Evolutionary conservation across 495 filamentous ascomycete genomes (phyloP), one percentile per base, ranked within the genome.

Genomic region (Lasiosphaeris hirsuta): DNA sequence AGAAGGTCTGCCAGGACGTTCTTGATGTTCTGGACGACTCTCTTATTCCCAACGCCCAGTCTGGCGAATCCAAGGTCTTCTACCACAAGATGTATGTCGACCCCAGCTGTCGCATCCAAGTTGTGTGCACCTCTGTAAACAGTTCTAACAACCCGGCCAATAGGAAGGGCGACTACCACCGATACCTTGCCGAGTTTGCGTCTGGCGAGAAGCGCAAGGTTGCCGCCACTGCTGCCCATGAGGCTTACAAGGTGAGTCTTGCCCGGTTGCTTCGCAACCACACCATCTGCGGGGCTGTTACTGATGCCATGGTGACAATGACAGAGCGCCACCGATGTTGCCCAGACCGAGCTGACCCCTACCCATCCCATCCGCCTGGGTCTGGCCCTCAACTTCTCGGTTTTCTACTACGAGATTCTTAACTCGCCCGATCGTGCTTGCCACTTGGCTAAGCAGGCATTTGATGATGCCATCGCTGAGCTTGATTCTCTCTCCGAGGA

Each of bases 81-180:
- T 99, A 99, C 81, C 96, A 97, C 88, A 99, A 99, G 88, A 99
- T 99, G 94, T 97, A 77, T 4, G 48, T 51, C 42, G 33, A 9
- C 15, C 9, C 43, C 7, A 3, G 10, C 1, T 45, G 62, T 69
- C 73, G 65, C 8, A 9, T 34, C 34, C 10, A 2, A 0, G 13
- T 34, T n/a, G 19, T 30, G 23, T 30, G 23, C 23, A 5, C 11
- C 4, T 15, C 39, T 11, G 14, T 13, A 34, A 14, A 8, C n/a
- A 19, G 14, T 10, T 38, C 51, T 54, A 30, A 54, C 39, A 2
- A 23, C 53, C 23, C 35, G 18, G 17, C 14, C 10, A 49, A 33
- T 35, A 98, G 94, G 94, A 98, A 97, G 89, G 94, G 94, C 78
- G 94, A 98, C 72, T 98, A 98, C 80, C 93, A 98, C 83, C 95